Base-by-base conservation (phyloP, 1,139 yeast species). In the Yamadazyma sp. region DNA sequence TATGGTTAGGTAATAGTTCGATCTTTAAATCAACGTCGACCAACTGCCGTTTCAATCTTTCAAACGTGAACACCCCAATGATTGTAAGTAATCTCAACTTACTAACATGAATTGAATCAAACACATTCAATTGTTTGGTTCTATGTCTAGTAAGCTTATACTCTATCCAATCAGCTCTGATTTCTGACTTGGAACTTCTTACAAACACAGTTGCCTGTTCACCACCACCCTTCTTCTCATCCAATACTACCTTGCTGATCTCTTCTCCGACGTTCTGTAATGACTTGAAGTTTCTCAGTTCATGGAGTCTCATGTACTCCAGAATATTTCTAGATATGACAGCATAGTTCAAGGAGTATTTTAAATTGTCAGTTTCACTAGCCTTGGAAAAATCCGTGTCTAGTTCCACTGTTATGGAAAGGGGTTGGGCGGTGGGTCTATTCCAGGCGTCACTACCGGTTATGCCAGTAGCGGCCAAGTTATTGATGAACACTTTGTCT, bases 51-150 rank as follows among this genome's bases (percentile, higher is more conserved):
- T 85, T 83, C 25, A 82, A 61, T 44, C 97, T 70, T 57, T 92
- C 98, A 61, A 89, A 86, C 1, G 90, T 84, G 63, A 88, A 90
- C 7, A 92, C 94, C 3, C 98, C 98, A 49, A 92, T 86, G 29
- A 89, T 72, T 0, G 96, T 84, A 36, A 84, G 72, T 21, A 86
- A 61, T 39, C 76, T 71, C 35, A 90, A 63, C 11, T 76, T 75
- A 21, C 67, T 66, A 26, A 85, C 75, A 22, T 55, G 58, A 6
- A 85, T 66, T 7, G 48, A 29, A 48, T 80, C 86, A 2, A 45
- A 38, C 21, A 34, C 38, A 38, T 52, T 59, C 38, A 46, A 29
- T 51, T 53, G 40, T 37, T 48, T 21, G 44, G 18, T 12, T 38
- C 51, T 46, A 21, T 63, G 54, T 22, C 78, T 54, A 15, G 53